Conservation (phyloP, 352 stramenopile genomes). For the Lagenidium giganteum region DNA sequence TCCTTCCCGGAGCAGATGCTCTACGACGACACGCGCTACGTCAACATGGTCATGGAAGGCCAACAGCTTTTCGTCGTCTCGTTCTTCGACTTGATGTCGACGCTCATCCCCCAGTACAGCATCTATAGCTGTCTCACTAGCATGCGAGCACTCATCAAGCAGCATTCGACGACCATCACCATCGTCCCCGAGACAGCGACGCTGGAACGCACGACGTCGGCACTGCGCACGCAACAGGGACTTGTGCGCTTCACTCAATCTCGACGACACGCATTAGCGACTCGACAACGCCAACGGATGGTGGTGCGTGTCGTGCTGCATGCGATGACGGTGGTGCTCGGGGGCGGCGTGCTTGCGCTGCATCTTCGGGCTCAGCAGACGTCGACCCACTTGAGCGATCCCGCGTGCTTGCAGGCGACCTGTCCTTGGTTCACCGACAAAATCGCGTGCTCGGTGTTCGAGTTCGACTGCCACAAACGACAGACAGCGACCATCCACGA, state of each 20-base stretch:
- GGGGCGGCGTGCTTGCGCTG: not conserved
- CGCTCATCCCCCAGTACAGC: constrained; percentile 15
- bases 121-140: constrained; percentile 14
- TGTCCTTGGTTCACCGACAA: constrained; percentile 11
- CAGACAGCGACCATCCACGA: not conserved
- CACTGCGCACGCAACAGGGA: not conserved
- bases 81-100: constrained; percentile 15
- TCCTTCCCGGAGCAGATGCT: constrained; percentile 1
- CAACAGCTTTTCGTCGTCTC: constrained; percentile 15
- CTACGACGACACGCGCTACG: constrained; percentile 15
- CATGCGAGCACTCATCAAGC: constrained; percentile 8
- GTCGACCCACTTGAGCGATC: not conserved
- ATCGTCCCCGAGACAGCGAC: not conserved
- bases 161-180: not conserved
- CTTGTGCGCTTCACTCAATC: not conserved
- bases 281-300: not conserved
- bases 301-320: too few relatives aligned
- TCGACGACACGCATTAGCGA: not conserved
- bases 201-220: not conserved
- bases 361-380: not conserved
- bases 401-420: constrained; percentile 1
- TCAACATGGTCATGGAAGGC: constrained; percentile 19
- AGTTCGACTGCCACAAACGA: constrained; percentile 8
- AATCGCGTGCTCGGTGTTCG: constrained; percentile 14
- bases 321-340: not conserved